Base-by-base conservation (phyloP, 257 asterid genomes). In the Verbena officinalis region DNA sequence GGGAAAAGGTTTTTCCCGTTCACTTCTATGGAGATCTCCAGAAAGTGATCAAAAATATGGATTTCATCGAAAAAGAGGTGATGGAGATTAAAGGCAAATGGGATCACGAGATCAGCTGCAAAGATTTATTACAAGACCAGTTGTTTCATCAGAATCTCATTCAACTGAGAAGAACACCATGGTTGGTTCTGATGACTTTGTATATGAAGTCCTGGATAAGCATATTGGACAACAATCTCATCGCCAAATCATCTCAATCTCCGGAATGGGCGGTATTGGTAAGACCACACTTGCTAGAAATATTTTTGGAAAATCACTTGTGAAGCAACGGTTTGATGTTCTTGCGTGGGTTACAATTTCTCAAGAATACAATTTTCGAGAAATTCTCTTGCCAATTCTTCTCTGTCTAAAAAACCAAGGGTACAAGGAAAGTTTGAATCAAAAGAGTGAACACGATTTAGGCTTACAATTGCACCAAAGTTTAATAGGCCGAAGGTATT, bases 101-200 rank as follows among this genome's bases (percentile, higher is more conserved):
- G 17, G 9, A 11, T 11, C 15, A 8, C 33, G 30, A 9, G 45
- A 50, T 56, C 55, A 64, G 11, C 38, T 9, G 20, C 33, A 34
- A 9, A 31, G 24, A 34, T n/a, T n/a, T n/a, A 4, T 10, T 11
- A 40, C 54, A 0, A 0, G 61, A 1, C 0, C 56, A 13, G 0
- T 19, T 19, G 42, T 13, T 1, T 40, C 53, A 19, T 20, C 12
- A 2, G 6, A 21, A 5, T 13, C 44, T 38, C 2, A 2, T 4
- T 54, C 44, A 3, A n/a, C n/a, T n/a, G n/a, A n/a, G n/a, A n/a
- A n/a, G n/a, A n/a, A n/a, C n/a, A n/a, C n/a, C n/a, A 55, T 31
- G 48, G 64, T 67, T 12, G 72, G 72, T 4, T 23, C 7, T 27
- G 72, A 67, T 19, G 58, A 55, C n/a, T 7, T 13, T 49, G 27